Conservation (phyloP, 2,329 filamentous ascomycete species). For the Penicillium paneum region DNA sequence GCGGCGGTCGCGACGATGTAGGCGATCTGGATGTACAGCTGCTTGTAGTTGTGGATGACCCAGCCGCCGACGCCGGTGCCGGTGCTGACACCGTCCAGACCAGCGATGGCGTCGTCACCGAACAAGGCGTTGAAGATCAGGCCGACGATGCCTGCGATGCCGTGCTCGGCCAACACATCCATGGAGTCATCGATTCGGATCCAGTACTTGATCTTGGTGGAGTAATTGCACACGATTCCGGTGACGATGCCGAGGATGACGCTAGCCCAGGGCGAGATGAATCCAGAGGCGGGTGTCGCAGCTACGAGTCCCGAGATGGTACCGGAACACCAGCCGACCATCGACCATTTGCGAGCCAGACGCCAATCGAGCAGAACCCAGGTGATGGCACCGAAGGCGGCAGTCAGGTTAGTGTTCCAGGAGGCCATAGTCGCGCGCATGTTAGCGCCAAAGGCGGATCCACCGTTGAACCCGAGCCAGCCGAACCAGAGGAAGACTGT, state of each 20-base stretch:
- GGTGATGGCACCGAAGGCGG: slow-evolving; percentile 84
- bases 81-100: slow-evolving; percentile 64
- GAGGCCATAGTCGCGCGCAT: slow-evolving; percentile 91
- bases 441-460: slow-evolving; percentile 90
- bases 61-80: slow-evolving; percentile 57
- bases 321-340: slow-evolving; percentile 89
- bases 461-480: slow-evolving; percentile 98
- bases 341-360: slow-evolving; percentile 89
- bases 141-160: slow-evolving; percentile 75
- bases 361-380: slow-evolving; percentile 97
- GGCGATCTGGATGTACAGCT: slow-evolving; percentile 68
- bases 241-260: slow-evolving; percentile 60
- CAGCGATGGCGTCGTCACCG: slow-evolving; percentile 69
- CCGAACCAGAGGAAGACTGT: slow-evolving; percentile 97
- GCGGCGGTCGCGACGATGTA: slow-evolving; percentile 63
- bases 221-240: slow-evolving; percentile 74
- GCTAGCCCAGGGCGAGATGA: slow-evolving; percentile 65
- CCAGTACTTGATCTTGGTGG: slow-evolving; percentile 77
- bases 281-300: slow-evolving; percentile 80
- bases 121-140: slow-evolving; percentile 77
- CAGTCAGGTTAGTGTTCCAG: slow-evolving; percentile 96
- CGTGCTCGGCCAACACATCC: slow-evolving; percentile 89
- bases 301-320: slow-evolving; percentile 83
- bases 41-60: slow-evolving; percentile 68
- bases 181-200: slow-evolving; percentile 81